Percentiles rank a stretch among this genome's conserved stretches.
phyloP scores from a whole-genome alignment of 306 rosid genomes.

The Cicer pinnatifidum region DNA sequence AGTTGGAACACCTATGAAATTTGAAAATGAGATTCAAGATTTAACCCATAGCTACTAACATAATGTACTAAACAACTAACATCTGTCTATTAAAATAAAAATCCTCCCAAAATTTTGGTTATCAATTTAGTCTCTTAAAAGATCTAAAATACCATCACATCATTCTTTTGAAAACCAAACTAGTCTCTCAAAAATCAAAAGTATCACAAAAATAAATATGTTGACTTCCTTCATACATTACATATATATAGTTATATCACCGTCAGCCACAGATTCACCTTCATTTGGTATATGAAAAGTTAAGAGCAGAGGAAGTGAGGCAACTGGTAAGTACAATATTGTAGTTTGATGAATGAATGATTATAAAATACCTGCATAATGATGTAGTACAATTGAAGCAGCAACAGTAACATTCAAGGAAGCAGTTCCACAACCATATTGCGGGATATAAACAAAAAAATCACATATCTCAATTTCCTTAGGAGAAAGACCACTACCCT shows the following conservation, averaged over 20 bases:
- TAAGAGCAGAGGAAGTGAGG: neutral
- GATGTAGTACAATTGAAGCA: conserved; percentile 90
- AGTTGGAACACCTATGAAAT: no score
- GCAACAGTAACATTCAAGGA: conserved; percentile 93
- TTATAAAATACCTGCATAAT: conserved; percentile 68
- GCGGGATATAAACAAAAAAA: conserved; percentile 91
- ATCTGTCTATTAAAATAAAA: no score
- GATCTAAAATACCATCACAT: neutral
- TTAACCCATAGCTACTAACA: no score
- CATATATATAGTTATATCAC: neutral
- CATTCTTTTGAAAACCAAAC: neutral
- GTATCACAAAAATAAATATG: no score
- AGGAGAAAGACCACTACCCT: conserved; percentile 90
- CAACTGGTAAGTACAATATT: neutral
- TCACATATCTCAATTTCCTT: conserved; percentile 88
- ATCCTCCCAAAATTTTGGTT: neutral
- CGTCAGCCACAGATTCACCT: neutral
- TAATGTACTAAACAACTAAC: no score
- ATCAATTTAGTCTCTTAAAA: neutral
- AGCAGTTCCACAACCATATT: conserved; percentile 89
- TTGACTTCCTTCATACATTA: neutral
- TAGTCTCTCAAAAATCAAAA: neutral
- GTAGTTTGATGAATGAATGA: neutral
- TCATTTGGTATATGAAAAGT: neutral
- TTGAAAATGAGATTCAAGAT: no score